Base-by-base conservation (phyloP, 495 filamentous ascomycete genomes). In the Diplogelasinospora grovesii region DNA sequence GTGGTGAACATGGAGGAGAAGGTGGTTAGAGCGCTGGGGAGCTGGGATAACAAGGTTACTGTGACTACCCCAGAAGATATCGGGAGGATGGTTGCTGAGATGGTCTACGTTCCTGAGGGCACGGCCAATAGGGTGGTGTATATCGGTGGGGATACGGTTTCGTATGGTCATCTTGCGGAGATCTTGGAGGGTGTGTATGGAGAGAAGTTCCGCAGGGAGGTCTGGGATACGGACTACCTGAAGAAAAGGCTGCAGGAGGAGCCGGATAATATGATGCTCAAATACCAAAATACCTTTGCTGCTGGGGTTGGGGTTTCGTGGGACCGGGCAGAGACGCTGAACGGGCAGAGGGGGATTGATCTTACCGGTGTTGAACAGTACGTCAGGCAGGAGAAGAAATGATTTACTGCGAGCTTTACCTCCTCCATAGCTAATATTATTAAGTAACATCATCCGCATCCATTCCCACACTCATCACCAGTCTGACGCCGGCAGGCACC, bases 211-310 rank as follows among this genome's bases (percentile, higher is more conserved):
- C 47, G 41, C 41, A 64, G 62, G 49, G 68, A 69, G 53, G 52
- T 71, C 25, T 70, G 67, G 64, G 66, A 55, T 22, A 46, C 63
- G 29, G 53, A 62, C 18, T 31, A 41, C 10, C 49, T 78, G 45
- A 52, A 50, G 39, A 46, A 39, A 22, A 63, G 67, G 51, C 43
- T 80, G 41, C 42, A 43, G 22, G 43, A 55, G 34, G 62, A 75
- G 10, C 73, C 74, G 2, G 65, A 57, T 10, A 66, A 77, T 54
- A 36, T 44, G 24, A 53, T 79, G 52, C 50, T 65, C 28, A 82
- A 77, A 61, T 83, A 85, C 52, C 54, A 74, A 46, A 59, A 69
- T 30, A 68, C 78, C 5, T 85, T 81, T 68, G 77, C 69, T 0
- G 59, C 66, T 29, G 74, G 77, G 3, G 56, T 52, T 8, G 80